A percentile compares a stretch with the other conserved stretches of the same genome.
These are phyloP conservation scores for Acanthamoeba lugdunensis DNA, from an alignment of 208 protist genomes.

Conservation along the genomic window DNA sequence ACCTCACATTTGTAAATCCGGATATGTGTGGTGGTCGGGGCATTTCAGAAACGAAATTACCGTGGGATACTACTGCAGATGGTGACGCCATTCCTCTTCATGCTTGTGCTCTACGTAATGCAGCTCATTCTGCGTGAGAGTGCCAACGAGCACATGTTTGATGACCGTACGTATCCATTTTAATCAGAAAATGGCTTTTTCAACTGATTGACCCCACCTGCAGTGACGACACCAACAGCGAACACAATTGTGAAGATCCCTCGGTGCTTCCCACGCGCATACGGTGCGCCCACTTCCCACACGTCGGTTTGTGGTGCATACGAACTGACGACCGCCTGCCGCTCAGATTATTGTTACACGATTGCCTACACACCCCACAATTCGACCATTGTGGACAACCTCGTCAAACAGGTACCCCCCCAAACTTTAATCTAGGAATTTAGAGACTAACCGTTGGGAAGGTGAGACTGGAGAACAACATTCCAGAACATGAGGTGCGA, in stretches of 20 bases:
- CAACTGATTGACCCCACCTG: background rate
- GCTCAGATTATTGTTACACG: slow-evolving; percentile 29
- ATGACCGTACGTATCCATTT: background rate
- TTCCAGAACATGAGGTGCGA: slow-evolving; percentile 32
- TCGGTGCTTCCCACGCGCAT: background rate
- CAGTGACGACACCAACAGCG: background rate
- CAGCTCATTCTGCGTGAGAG: background rate
- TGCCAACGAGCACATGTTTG: slow-evolving; percentile 14
- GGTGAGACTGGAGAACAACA: slow-evolving; percentile 33
- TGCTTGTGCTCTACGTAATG: slow-evolving; percentile 59
- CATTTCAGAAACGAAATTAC: slow-evolving; percentile 46
- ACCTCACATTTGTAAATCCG: background rate
- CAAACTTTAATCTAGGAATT: background rate
- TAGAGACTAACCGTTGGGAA: background rate
- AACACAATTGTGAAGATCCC: slow-evolving; percentile 1
- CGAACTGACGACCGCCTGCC: too few relatives aligned
- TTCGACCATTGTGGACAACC: background rate
- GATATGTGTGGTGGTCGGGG: background rate
- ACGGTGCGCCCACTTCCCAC: background rate
- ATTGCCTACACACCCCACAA: slow-evolving; percentile 29
- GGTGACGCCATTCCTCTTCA: slow-evolving; percentile 58
- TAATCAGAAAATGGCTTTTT: background rate
- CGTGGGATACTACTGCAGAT: slow-evolving; percentile 20
- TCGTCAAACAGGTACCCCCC: background rate
- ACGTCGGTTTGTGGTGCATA: background rate